Conservation (phyloP, 2,329 filamentous ascomycete species). For the Cladosporium velox region DNA sequence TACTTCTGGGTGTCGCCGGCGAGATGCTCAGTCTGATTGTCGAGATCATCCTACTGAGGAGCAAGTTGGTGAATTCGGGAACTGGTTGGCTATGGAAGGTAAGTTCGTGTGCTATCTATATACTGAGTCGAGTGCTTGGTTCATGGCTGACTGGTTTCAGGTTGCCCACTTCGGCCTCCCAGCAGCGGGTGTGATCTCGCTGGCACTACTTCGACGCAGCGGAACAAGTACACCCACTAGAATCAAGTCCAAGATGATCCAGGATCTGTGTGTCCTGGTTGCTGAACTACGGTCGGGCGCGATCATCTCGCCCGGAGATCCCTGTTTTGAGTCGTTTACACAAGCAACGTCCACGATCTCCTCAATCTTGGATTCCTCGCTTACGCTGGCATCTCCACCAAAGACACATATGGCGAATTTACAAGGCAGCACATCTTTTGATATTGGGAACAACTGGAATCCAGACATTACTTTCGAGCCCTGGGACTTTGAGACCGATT, state of each 20-base stretch:
- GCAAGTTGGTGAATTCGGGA: slow-evolving; percentile 39
- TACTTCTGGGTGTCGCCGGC: slow-evolving; percentile 32
- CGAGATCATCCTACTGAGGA: slow-evolving; percentile 35
- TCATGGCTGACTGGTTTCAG: slow-evolving; percentile 26
- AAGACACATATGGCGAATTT: slow-evolving; percentile 1
- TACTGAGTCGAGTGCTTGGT: neutral
- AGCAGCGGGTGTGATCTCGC: slow-evolving; percentile 39
- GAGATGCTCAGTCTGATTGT: slow-evolving; percentile 37
- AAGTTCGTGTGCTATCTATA: slow-evolving; percentile 23
- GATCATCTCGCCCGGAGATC: slow-evolving; percentile 31
- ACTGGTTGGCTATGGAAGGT: slow-evolving; percentile 40
- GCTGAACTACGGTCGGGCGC: slow-evolving; percentile 37
- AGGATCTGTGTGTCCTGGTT: slow-evolving; percentile 37
- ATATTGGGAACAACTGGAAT: slow-evolving; percentile 21
- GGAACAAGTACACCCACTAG: slow-evolving; percentile 4
- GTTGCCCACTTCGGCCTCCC: slow-evolving; percentile 40
- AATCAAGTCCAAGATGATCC: slow-evolving; percentile 32
- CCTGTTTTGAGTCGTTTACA: slow-evolving; percentile 35
- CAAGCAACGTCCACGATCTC: slow-evolving; percentile 36
- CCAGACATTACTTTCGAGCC: slow-evolving; percentile 24
- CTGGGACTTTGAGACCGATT: slow-evolving; percentile 37
- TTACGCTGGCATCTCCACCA: slow-evolving; percentile 6
- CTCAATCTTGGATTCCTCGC: slow-evolving; percentile 28
- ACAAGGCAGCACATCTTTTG: slow-evolving; percentile 23
- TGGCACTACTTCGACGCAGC: slow-evolving; percentile 29